Evolutionary conservation across 2,329 filamentous ascomycete species (phyloP).

Genomic region (Phaeosphaeriaceae sp.): DNA sequence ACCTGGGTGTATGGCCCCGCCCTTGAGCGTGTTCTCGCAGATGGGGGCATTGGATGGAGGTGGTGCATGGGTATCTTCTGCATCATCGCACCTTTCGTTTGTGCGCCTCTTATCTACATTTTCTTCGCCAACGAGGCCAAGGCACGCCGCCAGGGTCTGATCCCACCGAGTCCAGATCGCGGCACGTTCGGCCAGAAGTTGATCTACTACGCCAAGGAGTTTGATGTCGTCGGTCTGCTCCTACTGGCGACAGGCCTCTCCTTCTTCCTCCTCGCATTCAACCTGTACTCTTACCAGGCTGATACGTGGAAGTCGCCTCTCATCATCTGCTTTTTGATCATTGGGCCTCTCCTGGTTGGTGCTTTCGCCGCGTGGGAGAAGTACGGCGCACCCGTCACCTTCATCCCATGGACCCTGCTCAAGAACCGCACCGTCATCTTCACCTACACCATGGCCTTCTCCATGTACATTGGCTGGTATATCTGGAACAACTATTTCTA

Average conservation of each 20-base stretch:
- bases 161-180: conserved; percentile 54
- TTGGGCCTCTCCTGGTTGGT: conserved; percentile 46
- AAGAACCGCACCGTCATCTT: conserved; percentile 61
- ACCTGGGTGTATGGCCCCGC: conserved; percentile 39
- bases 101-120: conserved; percentile 67
- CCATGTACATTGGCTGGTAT: conserved; percentile 42
- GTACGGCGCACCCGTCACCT: conserved; percentile 49
- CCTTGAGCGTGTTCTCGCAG: conserved; percentile 53
- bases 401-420: conserved; percentile 57
- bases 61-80: conserved; percentile 74
- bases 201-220: conserved; percentile 65
- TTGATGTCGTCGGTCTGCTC: conserved; percentile 69
- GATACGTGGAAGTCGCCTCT: conserved; percentile 44
- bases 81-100: conserved; percentile 68
- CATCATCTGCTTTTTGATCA: conserved; percentile 53
- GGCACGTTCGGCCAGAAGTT: conserved; percentile 58
- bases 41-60: conserved; percentile 60
- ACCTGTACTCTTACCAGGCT: conserved; percentile 53
- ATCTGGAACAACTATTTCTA: conserved; percentile 53
- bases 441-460: conserved; percentile 58
- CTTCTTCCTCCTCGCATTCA: conserved; percentile 73
- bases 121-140: conserved; percentile 66
- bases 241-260: conserved; percentile 67
- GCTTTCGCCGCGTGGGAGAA: conserved; percentile 52
- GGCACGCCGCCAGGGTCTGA: conserved; percentile 63